Percentiles rank a stretch among this genome's conserved stretches.
phyloP scores from a whole-genome alignment of 2,329 filamentous ascomycete species.

The Canariomyces notabilis region DNA sequence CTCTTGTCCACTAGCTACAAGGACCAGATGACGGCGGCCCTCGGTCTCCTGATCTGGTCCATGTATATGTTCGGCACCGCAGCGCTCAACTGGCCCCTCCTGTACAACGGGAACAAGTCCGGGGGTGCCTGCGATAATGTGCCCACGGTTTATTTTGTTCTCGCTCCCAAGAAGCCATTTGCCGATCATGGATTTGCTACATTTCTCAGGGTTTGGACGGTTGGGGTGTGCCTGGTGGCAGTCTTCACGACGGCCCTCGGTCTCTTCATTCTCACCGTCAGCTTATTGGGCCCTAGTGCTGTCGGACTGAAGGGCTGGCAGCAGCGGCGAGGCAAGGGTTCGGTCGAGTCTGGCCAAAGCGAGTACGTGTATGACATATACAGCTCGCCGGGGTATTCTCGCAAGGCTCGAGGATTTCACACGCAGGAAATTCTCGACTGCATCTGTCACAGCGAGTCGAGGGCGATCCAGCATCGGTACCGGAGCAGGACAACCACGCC shows the following conservation, averaged over 20 bases:
- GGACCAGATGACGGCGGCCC: conserved; percentile 23
- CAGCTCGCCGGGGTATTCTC: conserved; percentile 15
- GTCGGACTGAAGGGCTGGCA: conserved; percentile 8
- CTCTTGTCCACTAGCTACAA: conserved; percentile 24
- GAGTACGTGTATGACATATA: conserved; percentile 10
- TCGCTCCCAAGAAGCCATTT: conserved; percentile 25
- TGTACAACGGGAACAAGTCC: conserved; percentile 22
- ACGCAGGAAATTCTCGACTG: conserved; percentile 23
- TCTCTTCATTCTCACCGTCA: conserved; percentile 18
- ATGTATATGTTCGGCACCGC: conserved; percentile 26
- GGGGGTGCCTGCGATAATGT: conserved; percentile 22
- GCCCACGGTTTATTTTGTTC: conserved; percentile 24
- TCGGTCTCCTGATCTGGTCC: conserved; percentile 24
- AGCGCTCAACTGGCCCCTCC: conserved; percentile 24
- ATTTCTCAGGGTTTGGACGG: conserved; percentile 23
- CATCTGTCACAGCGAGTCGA: conserved; percentile 18
- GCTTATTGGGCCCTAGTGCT: conserved; percentile 15
- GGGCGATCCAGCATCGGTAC: conserved; percentile 20
- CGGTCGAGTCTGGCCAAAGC: conserved; percentile 13
- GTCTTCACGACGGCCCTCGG: conserved; percentile 22
- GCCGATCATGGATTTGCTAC: conserved; percentile 18
- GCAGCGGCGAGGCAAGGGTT: conserved; percentile 4
- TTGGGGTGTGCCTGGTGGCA: conserved; percentile 22
- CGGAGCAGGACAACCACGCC: conserved; percentile 14
- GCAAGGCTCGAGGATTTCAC: conserved; percentile 19